Conservation (phyloP, 345 rosid genomes). For the Eucalyptus microcorys region DNA sequence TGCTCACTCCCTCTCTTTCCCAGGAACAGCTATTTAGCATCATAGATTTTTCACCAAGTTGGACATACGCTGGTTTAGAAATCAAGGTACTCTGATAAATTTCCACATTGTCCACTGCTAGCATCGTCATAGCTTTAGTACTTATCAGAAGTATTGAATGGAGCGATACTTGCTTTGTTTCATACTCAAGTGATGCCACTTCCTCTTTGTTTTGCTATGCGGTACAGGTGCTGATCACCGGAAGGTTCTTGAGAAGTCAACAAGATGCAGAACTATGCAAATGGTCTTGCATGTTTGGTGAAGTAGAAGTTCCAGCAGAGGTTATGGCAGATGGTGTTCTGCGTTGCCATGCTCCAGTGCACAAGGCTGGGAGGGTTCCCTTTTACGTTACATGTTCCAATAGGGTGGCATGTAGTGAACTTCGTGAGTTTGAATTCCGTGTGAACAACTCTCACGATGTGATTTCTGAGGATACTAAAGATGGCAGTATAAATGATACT, state of each 20-base stretch:
- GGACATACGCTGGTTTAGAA: constrained; percentile 55
- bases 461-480: constrained; percentile 5
- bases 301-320: constrained; percentile 91
- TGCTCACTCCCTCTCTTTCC: constrained; percentile 66
- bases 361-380: constrained; percentile 70
- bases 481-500: constrained; percentile 10
- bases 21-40: constrained; percentile 81
- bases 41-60: constrained; percentile 76
- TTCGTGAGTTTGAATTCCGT: constrained; percentile 84
- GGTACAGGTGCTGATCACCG: constrained; percentile 56
- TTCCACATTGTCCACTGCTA: not conserved
- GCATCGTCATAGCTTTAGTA: not conserved
- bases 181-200: not conserved
- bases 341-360: constrained; percentile 53
- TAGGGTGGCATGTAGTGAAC: constrained; percentile 92
- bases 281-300: constrained; percentile 99
- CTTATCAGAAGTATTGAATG: not conserved
- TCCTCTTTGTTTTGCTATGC: not conserved
- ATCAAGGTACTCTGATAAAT: constrained; percentile 38
- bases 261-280: constrained; percentile 38
- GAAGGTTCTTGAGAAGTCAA: constrained; percentile 54
- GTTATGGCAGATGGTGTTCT: constrained; percentile 75
- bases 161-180: not conserved
- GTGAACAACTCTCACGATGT: constrained; percentile 11
- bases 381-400: constrained; percentile 89